A percentile compares a stretch with the other conserved stretches of the same genome.
Conservation (phyloP, 306 rosid species). For the Aeschynomene evenia region DNA sequence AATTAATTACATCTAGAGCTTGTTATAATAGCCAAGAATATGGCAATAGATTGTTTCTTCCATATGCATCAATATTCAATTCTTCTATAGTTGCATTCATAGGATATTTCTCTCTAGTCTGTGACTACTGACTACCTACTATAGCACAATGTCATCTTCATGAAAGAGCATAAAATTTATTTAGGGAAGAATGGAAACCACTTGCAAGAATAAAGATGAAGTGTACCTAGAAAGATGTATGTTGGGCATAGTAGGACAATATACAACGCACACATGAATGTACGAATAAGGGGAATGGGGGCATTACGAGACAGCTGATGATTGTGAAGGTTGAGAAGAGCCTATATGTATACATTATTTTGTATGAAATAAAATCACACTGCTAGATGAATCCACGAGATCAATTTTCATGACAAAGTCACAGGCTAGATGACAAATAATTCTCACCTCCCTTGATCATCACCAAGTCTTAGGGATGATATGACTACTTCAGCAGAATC, state of each 20-base stretch:
- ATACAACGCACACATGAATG: background rate
- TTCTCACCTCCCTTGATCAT: slow-evolving; percentile 96
- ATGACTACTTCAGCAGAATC: slow-evolving; percentile 95
- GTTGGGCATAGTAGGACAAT: slow-evolving; percentile 1
- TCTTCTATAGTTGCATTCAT: background rate
- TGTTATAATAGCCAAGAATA: background rate
- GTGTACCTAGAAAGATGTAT: background rate
- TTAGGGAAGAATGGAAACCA: background rate
- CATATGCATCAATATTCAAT: background rate
- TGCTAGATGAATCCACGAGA: background rate
- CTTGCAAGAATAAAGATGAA: background rate
- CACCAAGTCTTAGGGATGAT: slow-evolving; percentile 95
- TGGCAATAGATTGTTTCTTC: background rate
- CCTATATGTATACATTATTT: background rate
- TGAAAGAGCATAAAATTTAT: background rate
- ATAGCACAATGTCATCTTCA: background rate
- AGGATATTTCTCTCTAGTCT: background rate
- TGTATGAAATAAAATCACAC: background rate
- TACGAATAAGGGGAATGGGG: background rate
- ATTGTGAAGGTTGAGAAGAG: background rate
- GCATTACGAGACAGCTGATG: background rate
- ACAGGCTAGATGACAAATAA: background rate
- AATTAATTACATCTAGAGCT: background rate
- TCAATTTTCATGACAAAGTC: background rate
- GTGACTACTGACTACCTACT: background rate